A percentile compares a stretch with the other conserved stretches of the same genome.
Evolutionary conservation across 75 land plant genomes (phyloP).

Genomic region (Pinus taeda): DNA sequence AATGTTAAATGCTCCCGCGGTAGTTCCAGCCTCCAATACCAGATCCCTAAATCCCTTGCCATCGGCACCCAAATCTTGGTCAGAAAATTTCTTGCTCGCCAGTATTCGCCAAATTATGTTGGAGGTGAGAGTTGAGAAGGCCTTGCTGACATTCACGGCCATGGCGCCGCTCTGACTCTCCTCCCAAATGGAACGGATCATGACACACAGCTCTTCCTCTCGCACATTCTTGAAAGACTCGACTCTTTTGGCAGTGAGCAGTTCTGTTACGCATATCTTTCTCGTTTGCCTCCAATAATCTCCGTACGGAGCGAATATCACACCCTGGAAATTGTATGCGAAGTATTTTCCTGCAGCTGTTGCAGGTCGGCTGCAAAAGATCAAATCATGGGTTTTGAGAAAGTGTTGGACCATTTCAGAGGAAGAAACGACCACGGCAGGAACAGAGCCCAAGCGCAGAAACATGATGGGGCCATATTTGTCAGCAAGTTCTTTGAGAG

Average conservation of each 20-base stretch:
- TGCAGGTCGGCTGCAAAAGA: conserved; percentile 1
- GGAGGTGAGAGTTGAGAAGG: neutral
- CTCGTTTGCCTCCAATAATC: neutral
- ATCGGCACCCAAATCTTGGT: conserved; percentile 15
- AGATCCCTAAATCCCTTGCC: conserved; percentile 14
- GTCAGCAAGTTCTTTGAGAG: neutral
- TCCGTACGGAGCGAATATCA: neutral
- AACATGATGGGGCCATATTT: conserved; percentile 14
- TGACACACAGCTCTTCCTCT: neutral
- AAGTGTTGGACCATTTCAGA: conserved; percentile 1
- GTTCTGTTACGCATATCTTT: neutral
- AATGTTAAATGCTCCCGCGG: conserved; percentile 45
- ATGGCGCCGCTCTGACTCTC: neutral
- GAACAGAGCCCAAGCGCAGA: conserved; percentile 2
- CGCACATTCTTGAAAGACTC: neutral
- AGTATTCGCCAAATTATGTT: conserved; percentile 25
- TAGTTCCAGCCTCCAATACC: conserved; percentile 10
- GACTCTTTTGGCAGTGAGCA: neutral
- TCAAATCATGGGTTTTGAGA: conserved; percentile 5
- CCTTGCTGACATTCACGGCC: conserved; percentile 23
- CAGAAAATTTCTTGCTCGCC: conserved; percentile 4
- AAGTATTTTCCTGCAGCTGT: neutral
- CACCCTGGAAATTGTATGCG: neutral
- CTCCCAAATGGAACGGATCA: neutral
- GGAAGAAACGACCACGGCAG: conserved; percentile 10